phyloP scores from a whole-genome alignment of 441 rosid genomes.

The Bocquillonia castaneifolia region DNA sequence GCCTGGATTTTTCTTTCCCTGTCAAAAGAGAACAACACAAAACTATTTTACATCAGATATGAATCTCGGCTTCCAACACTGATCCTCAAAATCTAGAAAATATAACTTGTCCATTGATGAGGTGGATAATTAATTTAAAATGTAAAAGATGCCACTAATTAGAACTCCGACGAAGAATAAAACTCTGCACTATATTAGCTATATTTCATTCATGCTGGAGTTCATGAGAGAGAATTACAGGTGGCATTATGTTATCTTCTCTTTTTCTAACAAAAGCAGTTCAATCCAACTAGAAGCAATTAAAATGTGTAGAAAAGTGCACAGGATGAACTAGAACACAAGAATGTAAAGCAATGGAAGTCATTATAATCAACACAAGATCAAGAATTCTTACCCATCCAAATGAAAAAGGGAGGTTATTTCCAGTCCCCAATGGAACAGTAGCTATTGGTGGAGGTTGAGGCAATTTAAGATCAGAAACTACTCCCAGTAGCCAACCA shows the following conservation, averaged over 20 bases:
- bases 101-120: background rate
- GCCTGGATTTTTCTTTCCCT: constrained; percentile 92
- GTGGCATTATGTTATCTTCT: background rate
- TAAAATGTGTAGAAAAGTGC: background rate
- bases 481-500: constrained; percentile 88
- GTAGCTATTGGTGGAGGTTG: constrained; percentile 83
- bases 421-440: constrained; percentile 83
- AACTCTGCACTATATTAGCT: background rate
- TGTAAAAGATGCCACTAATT: background rate
- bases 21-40: constrained; percentile 20
- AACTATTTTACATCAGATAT: background rate
- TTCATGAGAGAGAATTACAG: background rate
- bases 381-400: constrained; percentile 60
- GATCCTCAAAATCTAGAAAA: background rate
- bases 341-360: background rate
- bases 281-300: background rate
- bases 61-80: background rate
- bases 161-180: background rate
- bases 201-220: background rate
- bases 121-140: background rate
- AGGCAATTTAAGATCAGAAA: constrained; percentile 71
- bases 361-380: background rate
- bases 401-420: constrained; percentile 84
- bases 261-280: background rate
- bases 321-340: background rate